Base-by-base conservation (phyloP, 345 rosid species). In the Eucalyptus pauciflora region DNA sequence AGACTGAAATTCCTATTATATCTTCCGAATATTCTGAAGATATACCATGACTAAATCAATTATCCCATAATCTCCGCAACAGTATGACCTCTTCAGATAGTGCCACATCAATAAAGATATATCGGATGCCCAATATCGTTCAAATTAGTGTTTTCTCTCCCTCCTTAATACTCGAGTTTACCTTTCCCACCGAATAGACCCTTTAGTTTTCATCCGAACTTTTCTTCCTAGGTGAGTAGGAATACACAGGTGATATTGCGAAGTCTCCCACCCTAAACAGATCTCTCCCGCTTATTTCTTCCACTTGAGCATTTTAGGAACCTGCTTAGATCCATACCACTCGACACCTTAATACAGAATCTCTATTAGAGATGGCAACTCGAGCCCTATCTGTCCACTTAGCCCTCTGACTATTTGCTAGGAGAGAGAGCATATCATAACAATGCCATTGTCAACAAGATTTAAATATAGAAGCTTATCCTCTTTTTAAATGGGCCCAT, bases 231-330 rank as follows among this genome's bases (percentile, higher is more conserved):
- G 5, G 0, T 52, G 58, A 52, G 58, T 20, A 52, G 25, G 24
- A 52, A 52, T 52, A 52, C 2, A 0, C 0, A 0, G 2, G 25
- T 52, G 25, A 8, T 52, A 52, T 3, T 52, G 10, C 0, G 0
- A 2, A 10, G 0, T 52, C 58, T 52, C 25, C 0, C 58, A 18
- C 24, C 54, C 22, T 7, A 0, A 51, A 0, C 4, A 51, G 0
- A 51, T 51, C 22, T n/a, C n/a, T 51, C 22, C 0, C 7, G 0
- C 1, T 2, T 52, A 7, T 18, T 52, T 52, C 0, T 52, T 52
- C 0, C 0, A 7, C 58, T 52, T 1, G 0, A 52, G 10, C 20
- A 4, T 52, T 52, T 18, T 52, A 52, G 58, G 58, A 52, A 52
- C 58, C 25, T 52, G 20, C 2, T 52, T 20, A 52, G 25, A 1